Evolutionary conservation across 2,329 filamentous ascomycete genomes (phyloP).

Genomic region (Colletotrichum phormii): DNA sequence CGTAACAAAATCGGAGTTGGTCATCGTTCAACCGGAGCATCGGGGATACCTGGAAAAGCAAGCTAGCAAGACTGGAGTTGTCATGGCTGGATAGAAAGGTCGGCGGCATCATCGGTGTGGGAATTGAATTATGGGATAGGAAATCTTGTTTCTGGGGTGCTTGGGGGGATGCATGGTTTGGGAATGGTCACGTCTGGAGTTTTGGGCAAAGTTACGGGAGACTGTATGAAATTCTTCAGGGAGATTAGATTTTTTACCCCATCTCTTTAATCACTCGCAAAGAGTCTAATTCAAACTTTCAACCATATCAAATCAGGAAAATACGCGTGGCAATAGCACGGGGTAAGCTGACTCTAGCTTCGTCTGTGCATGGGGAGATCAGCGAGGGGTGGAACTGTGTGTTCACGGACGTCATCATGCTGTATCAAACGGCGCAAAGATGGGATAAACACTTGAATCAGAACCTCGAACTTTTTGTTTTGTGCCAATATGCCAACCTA

Average conservation of each 20-base stretch:
- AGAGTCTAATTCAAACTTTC: neutral
- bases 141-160: neutral
- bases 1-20: conserved; percentile 4
- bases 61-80: conserved; percentile 24
- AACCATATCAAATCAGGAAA: neutral
- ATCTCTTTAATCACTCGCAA: neutral
- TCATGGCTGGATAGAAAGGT: conserved; percentile 16
- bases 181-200: conserved; percentile 10
- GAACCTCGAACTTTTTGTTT: neutral
- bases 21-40: conserved; percentile 21
- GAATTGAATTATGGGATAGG: neutral
- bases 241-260: neutral
- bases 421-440: neutral
- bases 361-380: neutral
- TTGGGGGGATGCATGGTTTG: neutral
- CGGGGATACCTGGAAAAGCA: conserved; percentile 22
- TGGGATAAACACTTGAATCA: neutral
- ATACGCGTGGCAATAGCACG: neutral
- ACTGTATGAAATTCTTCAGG: conserved; percentile 1
- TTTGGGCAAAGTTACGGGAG: conserved; percentile 15
- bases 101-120: neutral
- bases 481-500: neutral
- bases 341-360: neutral
- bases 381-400: neutral
- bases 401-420: neutral